Conservation (phyloP, 2,329 filamentous ascomycete genomes). For the Arthrobotrys entomopaga region DNA sequence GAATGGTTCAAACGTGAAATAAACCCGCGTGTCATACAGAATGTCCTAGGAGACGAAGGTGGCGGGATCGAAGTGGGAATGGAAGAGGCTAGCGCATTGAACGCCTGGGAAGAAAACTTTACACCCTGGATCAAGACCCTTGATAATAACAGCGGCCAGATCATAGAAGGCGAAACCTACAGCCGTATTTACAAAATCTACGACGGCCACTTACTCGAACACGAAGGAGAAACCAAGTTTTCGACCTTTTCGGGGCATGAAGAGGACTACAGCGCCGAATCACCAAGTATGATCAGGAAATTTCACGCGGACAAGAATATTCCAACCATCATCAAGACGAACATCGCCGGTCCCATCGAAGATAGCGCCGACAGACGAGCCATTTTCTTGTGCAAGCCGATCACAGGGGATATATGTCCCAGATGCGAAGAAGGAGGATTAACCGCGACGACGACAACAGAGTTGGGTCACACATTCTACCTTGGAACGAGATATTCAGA, state of each 20-base stretch:
- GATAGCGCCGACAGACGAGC: conserved; percentile 60
- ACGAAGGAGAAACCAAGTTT: conserved; percentile 46
- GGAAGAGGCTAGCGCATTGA: conserved; percentile 67
- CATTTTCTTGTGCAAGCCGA: conserved; percentile 61
- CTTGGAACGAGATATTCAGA: conserved; percentile 88
- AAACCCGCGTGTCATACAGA: conserved; percentile 72
- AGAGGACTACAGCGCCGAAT: conserved; percentile 44
- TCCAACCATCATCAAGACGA: conserved; percentile 49
- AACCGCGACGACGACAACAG: conserved; percentile 77
- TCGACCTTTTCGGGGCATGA: conserved; percentile 51
- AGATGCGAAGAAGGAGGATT: conserved; percentile 74
- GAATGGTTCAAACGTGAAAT: conserved; percentile 66
- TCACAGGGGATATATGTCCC: conserved; percentile 75
- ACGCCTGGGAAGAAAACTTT: conserved; percentile 65
- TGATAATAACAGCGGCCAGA: conserved; percentile 36
- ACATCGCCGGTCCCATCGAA: conserved; percentile 60
- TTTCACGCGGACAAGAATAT: conserved; percentile 50
- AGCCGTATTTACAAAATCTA: conserved; percentile 50
- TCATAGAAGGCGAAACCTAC: conserved; percentile 40
- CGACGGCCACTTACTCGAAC: conserved; percentile 44
- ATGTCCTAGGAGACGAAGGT: conserved; percentile 64
- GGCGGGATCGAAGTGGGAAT: conserved; percentile 73
- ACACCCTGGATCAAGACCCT: conserved; percentile 54
- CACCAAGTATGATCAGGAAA: conserved; percentile 37
- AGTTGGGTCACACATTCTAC: conserved; percentile 94